Conservation (phyloP, 2,329 filamentous ascomycete genomes). For the Huntiella omanensis region DNA sequence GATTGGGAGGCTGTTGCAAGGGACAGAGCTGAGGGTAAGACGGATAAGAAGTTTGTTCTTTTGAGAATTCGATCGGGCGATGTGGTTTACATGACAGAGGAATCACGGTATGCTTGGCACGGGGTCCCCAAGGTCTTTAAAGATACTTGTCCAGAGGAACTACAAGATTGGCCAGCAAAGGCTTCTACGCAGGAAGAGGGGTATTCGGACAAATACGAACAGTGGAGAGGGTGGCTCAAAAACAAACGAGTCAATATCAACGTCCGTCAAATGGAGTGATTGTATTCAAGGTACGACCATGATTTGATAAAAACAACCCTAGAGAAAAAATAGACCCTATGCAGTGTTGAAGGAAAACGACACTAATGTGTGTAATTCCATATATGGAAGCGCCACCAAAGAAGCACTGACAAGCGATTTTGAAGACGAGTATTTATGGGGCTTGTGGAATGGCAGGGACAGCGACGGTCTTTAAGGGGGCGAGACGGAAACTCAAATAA, state of each 20-base stretch:
- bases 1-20: conserved; percentile 12
- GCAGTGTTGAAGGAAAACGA: too few relatives aligned
- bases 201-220: conserved; percentile 32
- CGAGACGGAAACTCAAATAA: conserved; percentile 5
- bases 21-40: neutral
- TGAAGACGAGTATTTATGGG: too few relatives aligned
- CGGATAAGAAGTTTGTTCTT: conserved; percentile 32
- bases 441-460: too few relatives aligned
- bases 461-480: too few relatives aligned
- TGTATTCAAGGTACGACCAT: too few relatives aligned
- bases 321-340: too few relatives aligned
- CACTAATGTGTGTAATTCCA: too few relatives aligned
- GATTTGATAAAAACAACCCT: too few relatives aligned
- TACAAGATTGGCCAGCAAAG: conserved; percentile 53
- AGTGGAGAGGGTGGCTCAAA: conserved; percentile 75
- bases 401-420: too few relatives aligned
- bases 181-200: neutral
- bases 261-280: conserved; percentile 65
- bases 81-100: conserved; percentile 71
- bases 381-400: too few relatives aligned
- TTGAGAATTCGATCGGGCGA: conserved; percentile 67
- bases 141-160: conserved; percentile 56
- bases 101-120: conserved; percentile 82
- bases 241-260: conserved; percentile 83
- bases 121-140: conserved; percentile 75